Conservation (phyloP, 139 green algal species). For the Chlorella ohadii region DNA sequence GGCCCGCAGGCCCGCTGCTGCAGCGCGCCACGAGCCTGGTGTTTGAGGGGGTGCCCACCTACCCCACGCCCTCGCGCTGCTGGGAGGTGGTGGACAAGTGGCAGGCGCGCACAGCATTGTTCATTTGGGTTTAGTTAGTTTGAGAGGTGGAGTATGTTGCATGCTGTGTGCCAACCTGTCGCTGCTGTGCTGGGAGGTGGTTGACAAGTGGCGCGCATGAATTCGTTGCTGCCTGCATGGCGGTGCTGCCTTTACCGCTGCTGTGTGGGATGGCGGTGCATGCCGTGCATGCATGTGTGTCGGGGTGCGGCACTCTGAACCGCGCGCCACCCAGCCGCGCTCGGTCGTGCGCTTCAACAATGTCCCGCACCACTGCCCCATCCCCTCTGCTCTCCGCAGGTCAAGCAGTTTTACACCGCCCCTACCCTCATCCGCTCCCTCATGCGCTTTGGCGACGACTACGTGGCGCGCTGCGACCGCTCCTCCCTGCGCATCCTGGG, state of each 20-base stretch:
- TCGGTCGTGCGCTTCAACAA: too few species aligned
- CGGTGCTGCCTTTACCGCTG: too few species aligned
- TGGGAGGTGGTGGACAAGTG: slow-evolving; percentile 73
- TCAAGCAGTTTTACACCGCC: slow-evolving; percentile 95
- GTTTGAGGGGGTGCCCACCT: slow-evolving; percentile 94
- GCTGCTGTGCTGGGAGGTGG: too few species aligned
- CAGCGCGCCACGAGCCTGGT: slow-evolving; percentile 86
- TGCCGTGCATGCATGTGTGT: too few species aligned
- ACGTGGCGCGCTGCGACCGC: slow-evolving; percentile 54
- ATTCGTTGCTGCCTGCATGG: too few species aligned
- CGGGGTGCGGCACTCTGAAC: too few species aligned
- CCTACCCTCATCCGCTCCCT: slow-evolving; percentile 93
- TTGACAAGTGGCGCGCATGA: background rate
- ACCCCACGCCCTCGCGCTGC: slow-evolving; percentile 85
- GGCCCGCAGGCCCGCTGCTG: slow-evolving; percentile 79
- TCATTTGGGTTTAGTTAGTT: too few species aligned
- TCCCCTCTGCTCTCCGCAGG: slow-evolving; percentile 33
- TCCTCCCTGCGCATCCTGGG: slow-evolving; percentile 86
- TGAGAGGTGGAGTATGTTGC: too few species aligned
- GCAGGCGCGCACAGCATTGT: background rate
- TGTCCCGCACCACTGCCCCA: too few species aligned
- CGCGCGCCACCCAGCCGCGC: too few species aligned
- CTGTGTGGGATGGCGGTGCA: too few species aligned
- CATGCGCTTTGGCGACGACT: slow-evolving; percentile 84
- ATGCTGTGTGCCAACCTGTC: too few species aligned